Conservation (phyloP, 208 protist species). For the Balamuthia mandrillaris region DNA sequence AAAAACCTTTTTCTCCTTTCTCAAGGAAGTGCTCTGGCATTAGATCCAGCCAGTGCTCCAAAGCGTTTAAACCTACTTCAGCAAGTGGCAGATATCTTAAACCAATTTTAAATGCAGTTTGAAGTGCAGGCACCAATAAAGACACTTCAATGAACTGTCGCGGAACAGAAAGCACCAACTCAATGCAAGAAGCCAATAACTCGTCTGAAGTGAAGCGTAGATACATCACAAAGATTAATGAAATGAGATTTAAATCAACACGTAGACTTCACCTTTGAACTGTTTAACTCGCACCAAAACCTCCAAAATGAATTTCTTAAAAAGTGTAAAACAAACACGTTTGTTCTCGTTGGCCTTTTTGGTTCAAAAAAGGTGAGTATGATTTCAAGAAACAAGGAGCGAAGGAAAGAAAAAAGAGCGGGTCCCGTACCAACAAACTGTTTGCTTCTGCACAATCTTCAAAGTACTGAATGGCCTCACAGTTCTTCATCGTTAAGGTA, state of each 20-base stretch:
- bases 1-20: not conserved
- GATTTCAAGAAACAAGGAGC: not conserved
- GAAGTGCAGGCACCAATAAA: conserved; percentile 43
- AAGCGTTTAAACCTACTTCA: conserved; percentile 50
- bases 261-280: conserved; percentile 39
- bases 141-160: conserved; percentile 33
- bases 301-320: conserved; percentile 43
- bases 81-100: conserved; percentile 64
- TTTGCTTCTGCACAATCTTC: not conserved
- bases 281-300: conserved; percentile 27
- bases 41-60: conserved; percentile 59
- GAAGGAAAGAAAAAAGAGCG: not conserved
- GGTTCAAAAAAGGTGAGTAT: not conserved
- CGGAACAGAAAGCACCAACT: conserved; percentile 29
- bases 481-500: conserved; percentile 44
- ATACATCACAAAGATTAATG: no score
- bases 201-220: no score
- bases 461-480: conserved; percentile 50
- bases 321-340: conserved; percentile 3
- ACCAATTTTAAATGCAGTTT: conserved; percentile 56
- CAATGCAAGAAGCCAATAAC: conserved; percentile 27
- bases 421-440: not conserved
- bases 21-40: not conserved
- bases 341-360: conserved; percentile 28
- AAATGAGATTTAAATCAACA: no score